Evolutionary conservation across 257 asterid genomes (phyloP).

Genomic region (Lavandula angustifolia): DNA sequence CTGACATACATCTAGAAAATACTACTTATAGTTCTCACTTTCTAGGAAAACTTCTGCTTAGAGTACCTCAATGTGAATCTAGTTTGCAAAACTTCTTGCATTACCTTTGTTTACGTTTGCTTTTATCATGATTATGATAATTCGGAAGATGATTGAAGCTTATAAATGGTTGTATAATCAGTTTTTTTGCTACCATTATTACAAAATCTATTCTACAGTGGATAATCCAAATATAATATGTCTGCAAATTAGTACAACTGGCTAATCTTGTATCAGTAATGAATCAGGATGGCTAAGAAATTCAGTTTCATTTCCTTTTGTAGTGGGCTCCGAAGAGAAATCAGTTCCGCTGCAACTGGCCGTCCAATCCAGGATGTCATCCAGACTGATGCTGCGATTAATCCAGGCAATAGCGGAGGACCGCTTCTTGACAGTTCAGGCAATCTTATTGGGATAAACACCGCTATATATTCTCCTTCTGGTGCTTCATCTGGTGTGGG

Average conservation of each 20-base stretch:
- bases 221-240: slow-evolving; percentile 16
- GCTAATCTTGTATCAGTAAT: slow-evolving; percentile 11
- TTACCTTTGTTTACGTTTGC: slow-evolving; percentile 14
- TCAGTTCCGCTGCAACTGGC: slow-evolving; percentile 97
- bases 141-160: slow-evolving; percentile 7
- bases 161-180: neutral
- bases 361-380: slow-evolving; percentile 99
- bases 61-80: slow-evolving; percentile 17
- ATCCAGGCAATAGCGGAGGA: slow-evolving; percentile 99
- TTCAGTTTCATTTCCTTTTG: slow-evolving; percentile 21
- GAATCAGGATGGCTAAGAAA: slow-evolving; percentile 21
- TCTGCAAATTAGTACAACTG: neutral
- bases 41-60: slow-evolving; percentile 1
- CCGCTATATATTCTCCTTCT: slow-evolving; percentile 99
- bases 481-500: slow-evolving; percentile 99
- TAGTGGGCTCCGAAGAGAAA: slow-evolving; percentile 96
- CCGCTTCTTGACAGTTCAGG: slow-evolving; percentile 99
- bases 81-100: neutral
- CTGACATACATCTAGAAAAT: slow-evolving; percentile 10
- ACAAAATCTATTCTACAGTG: neutral
- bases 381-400: slow-evolving; percentile 99
- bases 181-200: neutral
- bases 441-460: slow-evolving; percentile 90
- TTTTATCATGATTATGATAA: slow-evolving; percentile 2
- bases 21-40: neutral